phyloP scores from a whole-genome alignment of 176 grass and related monocot genomes.

The Elaeis guineensis region DNA sequence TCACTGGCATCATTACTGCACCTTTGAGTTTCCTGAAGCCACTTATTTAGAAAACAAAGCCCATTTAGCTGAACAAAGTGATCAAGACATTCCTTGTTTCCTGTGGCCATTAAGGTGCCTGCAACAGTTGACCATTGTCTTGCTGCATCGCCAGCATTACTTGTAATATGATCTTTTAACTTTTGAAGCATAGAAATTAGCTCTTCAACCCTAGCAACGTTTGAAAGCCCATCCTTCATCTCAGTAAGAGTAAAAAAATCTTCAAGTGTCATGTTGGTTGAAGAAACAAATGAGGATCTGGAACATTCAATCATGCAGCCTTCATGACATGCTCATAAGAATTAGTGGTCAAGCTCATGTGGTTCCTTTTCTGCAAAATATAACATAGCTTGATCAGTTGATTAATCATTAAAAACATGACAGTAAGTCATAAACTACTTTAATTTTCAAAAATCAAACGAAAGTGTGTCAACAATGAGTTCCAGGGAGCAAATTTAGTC shows the following conservation, averaged over 20 bases:
- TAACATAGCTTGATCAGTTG: too few species aligned
- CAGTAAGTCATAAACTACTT: too few species aligned
- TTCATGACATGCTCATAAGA: too few species aligned
- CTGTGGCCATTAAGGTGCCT: conserved; percentile 29
- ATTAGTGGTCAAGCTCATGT: too few species aligned
- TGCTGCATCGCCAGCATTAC: conserved; percentile 33
- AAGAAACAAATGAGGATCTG: too few species aligned
- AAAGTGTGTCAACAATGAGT: too few species aligned
- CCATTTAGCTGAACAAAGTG: conserved; percentile 52
- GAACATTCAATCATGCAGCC: too few species aligned
- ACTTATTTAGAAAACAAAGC: conserved; percentile 45
- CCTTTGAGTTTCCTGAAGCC: conserved; percentile 54
- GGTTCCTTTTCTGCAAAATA: too few species aligned
- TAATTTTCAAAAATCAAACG: too few species aligned
- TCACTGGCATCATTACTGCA: conserved; percentile 12
- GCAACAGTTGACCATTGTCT: conserved; percentile 43
- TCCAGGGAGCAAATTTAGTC: too few species aligned
- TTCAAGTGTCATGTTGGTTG: conserved; percentile 31
- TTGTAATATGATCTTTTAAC: conserved; percentile 17
- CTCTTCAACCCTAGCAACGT: conserved; percentile 32
- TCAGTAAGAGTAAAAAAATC: conserved; percentile 72
- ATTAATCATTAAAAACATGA: too few species aligned
- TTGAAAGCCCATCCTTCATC: conserved; percentile 66
- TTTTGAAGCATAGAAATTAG: conserved; percentile 46
- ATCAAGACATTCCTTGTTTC: conserved; percentile 44